Evolutionary conservation across 2,329 filamentous ascomycete genomes (phyloP).

Genomic region (Exophiala alcalophila): DNA sequence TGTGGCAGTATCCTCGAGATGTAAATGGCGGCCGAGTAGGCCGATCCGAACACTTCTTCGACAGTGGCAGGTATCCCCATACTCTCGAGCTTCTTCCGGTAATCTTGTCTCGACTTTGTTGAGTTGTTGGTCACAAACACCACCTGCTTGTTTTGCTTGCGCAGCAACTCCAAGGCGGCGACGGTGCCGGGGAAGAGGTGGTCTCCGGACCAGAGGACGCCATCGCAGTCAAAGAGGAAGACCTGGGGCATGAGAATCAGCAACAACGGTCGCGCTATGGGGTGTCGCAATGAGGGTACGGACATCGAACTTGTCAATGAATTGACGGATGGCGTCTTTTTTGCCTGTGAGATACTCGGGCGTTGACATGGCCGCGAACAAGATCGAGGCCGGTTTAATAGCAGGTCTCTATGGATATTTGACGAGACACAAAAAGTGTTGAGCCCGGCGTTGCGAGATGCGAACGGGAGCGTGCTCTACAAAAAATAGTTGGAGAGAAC

Average conservation of each 20-base stretch:
- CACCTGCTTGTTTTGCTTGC: conserved; percentile 80
- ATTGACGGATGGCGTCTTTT: conserved; percentile 70
- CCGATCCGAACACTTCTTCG: conserved; percentile 94
- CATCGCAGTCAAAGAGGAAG: conserved; percentile 96
- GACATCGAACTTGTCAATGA: conserved; percentile 89
- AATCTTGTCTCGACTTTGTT: conserved; percentile 89
- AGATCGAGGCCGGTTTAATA: no score
- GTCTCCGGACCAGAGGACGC: conserved; percentile 95
- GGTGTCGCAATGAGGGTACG: conserved; percentile 5
- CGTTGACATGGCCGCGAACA: conserved; percentile 29
- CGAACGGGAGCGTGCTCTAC: no score
- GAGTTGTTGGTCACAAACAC: conserved; percentile 99
- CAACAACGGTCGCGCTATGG: no score
- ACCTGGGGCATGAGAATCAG: no score
- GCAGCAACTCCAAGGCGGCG: conserved; percentile 79
- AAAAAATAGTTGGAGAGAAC: no score
- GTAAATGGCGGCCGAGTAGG: conserved; percentile 93
- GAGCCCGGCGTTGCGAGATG: no score
- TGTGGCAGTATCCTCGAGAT: conserved; percentile 77
- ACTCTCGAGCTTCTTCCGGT: conserved; percentile 81
- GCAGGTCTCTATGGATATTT: no score
- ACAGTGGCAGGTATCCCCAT: conserved; percentile 67
- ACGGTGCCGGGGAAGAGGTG: conserved; percentile 80
- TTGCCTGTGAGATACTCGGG: conserved; percentile 73
- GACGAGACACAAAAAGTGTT: no score